Percentiles rank a stretch among this genome's conserved stretches.
Evolutionary conservation across 768 basidiomycete genomes (phyloP).

Genomic region (Nidularia sp.): DNA sequence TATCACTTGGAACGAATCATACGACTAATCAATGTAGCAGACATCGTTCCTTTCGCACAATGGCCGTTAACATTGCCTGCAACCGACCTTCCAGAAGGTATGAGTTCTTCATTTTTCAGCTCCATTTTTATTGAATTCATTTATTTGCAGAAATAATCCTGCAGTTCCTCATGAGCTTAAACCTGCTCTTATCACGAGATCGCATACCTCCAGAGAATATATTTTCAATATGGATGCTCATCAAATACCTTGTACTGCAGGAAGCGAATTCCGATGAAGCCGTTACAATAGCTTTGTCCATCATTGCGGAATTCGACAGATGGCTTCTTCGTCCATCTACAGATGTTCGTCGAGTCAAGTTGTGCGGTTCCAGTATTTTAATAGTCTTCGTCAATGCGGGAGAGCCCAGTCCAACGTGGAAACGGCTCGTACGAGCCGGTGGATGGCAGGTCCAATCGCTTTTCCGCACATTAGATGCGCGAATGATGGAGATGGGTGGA

Average conservation of each 20-base stretch:
- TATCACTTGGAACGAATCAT: background rate
- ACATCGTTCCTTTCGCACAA: background rate
- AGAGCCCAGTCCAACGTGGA: too few species aligned
- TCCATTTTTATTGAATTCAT: background rate
- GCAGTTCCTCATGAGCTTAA: background rate
- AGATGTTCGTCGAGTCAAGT: background rate
- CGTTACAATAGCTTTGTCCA: too few species aligned
- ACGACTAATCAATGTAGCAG: background rate
- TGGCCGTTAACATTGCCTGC: background rate
- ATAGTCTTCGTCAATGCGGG: too few species aligned
- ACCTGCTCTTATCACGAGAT: background rate
- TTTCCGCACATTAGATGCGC: too few species aligned
- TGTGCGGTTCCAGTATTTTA: background rate
- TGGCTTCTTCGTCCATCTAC: too few species aligned
- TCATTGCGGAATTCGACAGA: too few species aligned
- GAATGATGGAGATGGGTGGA: too few species aligned
- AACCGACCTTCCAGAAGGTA: background rate
- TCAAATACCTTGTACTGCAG: too few species aligned
- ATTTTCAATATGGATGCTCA: background rate
- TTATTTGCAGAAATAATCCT: background rate
- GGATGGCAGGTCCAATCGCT: too few species aligned
- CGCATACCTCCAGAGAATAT: background rate
- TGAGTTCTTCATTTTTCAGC: background rate
- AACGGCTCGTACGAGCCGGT: background rate
- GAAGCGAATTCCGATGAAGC: too few species aligned